phyloP scores from a whole-genome alignment of 2,329 filamentous ascomycete species.

The Didymella arachidicola region DNA sequence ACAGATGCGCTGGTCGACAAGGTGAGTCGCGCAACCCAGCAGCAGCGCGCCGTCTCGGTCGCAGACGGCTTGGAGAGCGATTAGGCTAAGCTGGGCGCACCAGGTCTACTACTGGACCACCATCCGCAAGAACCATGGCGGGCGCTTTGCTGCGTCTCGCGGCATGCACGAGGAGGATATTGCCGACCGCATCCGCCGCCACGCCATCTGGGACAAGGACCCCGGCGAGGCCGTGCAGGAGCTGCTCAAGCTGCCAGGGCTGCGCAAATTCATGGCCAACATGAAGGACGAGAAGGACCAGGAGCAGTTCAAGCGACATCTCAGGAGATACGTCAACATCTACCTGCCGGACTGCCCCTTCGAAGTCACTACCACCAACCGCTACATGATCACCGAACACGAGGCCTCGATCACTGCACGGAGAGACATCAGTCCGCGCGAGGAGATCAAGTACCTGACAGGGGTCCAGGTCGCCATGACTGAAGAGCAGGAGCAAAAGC shows the following conservation, averaged over 20 bases:
- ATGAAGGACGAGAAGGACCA: conserved; percentile 80
- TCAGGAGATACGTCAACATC: conserved; percentile 90
- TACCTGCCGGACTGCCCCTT: conserved; percentile 94
- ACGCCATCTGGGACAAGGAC: conserved; percentile 79
- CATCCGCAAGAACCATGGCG: conserved; percentile 89
- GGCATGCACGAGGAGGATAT: conserved; percentile 74
- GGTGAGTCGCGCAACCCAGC: conserved; percentile 62
- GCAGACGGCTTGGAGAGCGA: conserved; percentile 16
- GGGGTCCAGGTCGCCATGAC: conserved; percentile 94
- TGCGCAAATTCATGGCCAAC: conserved; percentile 73
- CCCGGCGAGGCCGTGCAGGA: conserved; percentile 72
- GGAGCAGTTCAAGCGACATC: conserved; percentile 83
- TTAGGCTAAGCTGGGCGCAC: conserved; percentile 25
- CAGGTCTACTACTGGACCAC: conserved; percentile 96
- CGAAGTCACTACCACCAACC: conserved; percentile 91
- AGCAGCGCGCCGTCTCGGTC: conserved; percentile 17
- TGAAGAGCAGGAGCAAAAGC: conserved; percentile 82
- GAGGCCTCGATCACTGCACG: conserved; percentile 89
- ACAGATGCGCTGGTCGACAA: conserved; percentile 96
- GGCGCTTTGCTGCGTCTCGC: conserved; percentile 83
- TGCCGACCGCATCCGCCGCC: conserved; percentile 64
- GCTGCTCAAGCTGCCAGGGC: conserved; percentile 74
- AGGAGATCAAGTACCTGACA: conserved; percentile 87
- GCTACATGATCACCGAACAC: conserved; percentile 89
- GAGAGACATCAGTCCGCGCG: conserved; percentile 77